Conservation (phyloP, 192 early-diverging fungal species). For the Coemansia guatemalensis region DNA sequence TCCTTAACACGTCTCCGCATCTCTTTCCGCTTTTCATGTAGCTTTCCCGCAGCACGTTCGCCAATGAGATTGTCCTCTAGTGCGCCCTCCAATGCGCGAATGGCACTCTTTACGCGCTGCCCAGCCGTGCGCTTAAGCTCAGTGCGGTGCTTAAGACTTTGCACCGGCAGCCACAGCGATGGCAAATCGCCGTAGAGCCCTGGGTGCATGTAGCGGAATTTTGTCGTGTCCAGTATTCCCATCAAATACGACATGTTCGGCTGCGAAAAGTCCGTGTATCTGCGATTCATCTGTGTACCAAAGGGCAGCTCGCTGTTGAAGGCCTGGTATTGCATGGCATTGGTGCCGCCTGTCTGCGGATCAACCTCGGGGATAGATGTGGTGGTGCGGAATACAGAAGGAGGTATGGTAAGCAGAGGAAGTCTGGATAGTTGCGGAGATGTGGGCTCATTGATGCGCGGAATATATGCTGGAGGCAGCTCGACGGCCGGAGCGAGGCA, state of each 20-base stretch:
- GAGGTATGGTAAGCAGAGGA: too few species aligned
- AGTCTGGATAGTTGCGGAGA: too few species aligned
- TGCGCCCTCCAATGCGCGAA: conserved; percentile 5
- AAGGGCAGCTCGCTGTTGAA: conserved; percentile 29
- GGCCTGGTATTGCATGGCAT: conserved; percentile 40
- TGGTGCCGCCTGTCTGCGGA: conserved; percentile 6
- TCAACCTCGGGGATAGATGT: conserved; percentile 22
- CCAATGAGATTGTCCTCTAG: conserved; percentile 41
- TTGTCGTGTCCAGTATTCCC: conserved; percentile 41
- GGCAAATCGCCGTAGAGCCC: conserved; percentile 45
- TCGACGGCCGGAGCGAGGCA: conserved; percentile 14
- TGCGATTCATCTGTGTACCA: conserved; percentile 36
- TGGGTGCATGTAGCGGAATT: conserved; percentile 39
- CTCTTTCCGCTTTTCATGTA: conserved; percentile 14
- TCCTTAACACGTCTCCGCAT: conserved; percentile 4
- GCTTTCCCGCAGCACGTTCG: conserved; percentile 10
- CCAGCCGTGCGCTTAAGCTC: conserved; percentile 10
- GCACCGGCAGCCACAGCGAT: conserved; percentile 44
- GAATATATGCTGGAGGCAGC: conserved; percentile 2
- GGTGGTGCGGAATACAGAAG: neutral
- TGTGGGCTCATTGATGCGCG: neutral
- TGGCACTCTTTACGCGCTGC: conserved; percentile 17
- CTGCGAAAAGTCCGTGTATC: conserved; percentile 43
- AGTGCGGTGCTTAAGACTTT: conserved; percentile 21
- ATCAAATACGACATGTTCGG: conserved; percentile 31